Base-by-base conservation (phyloP, 495 filamentous ascomycete species). In the Xylaria grammica region DNA sequence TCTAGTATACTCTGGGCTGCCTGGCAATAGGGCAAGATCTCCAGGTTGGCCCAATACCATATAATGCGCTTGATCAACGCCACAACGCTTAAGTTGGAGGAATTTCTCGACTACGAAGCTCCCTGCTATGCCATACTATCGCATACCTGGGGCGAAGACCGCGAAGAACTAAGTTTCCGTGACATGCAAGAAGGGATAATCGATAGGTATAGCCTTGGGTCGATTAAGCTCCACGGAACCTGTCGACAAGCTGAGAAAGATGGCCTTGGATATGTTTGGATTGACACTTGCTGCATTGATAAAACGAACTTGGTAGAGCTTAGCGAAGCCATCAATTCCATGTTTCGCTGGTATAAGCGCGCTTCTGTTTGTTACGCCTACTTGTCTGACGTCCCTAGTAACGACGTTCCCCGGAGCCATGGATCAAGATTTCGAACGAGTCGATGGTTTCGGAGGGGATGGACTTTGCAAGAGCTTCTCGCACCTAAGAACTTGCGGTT, bases 391-490 rank as follows among this genome's bases (percentile, higher is more conserved):
- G 55, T 45, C 24, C 55, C 55, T 7, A 9, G 17, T 20, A 30
- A 58, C 9, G 55, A 29, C 19, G 19, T 9, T 17, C 7, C 24
- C 3, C 3, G 53, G 22, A 30, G 26, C 15, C 26, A n/a, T 32
- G 58, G 13, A 1, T 65, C 42, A 1, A 59, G 36, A 17, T 65
- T 65, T 26, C 49, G 29, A 2, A 10, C 26, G 32, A 69, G 67
- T 38, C 58, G 62, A 0, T 69, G 67, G 58, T 69, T 69, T 51
- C 11, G 15, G 6, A 32, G 67, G 29, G 62, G 67, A 44, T 69
- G 67, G 62, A 65, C 62, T 4, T 30, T 58, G 24, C 55, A 58
- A 32, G 55, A 58, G 40, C 38, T 58, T 10, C 32, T 55, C 24
- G 53, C 66, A 11, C 66, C 66, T 7, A 48, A 30, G 13, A 19